Conservation (phyloP, 2,329 filamentous ascomycete species). For the Trichophyton simii region DNA sequence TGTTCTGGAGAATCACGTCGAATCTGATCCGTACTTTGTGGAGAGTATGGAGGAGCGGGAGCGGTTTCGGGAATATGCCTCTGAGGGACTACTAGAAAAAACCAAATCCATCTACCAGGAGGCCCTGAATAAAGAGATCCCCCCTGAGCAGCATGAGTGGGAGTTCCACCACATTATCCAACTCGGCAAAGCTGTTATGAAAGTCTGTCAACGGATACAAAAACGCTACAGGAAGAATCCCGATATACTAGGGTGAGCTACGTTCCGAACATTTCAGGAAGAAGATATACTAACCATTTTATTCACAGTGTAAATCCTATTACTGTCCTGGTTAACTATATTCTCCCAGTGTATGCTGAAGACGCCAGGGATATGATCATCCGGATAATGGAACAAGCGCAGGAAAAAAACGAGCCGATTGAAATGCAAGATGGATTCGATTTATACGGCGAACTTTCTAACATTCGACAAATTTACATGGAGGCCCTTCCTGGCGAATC, state of each 20-base stretch:
- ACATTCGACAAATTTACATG: slow-evolving; percentile 68
- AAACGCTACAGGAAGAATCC: slow-evolving; percentile 85
- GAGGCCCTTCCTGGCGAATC: slow-evolving; percentile 55
- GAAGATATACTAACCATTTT: slow-evolving; percentile 14
- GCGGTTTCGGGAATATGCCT: slow-evolving; percentile 59
- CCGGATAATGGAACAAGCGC: slow-evolving; percentile 62
- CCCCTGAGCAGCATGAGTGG: slow-evolving; percentile 69
- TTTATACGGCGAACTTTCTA: slow-evolving; percentile 76
- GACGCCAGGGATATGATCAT: slow-evolving; percentile 77
- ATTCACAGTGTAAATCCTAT: slow-evolving; percentile 42
- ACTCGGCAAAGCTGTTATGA: slow-evolving; percentile 73
- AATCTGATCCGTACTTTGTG: slow-evolving; percentile 62
- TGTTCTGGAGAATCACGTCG: slow-evolving; percentile 70
- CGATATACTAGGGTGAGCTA: slow-evolving; percentile 60
- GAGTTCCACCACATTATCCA: slow-evolving; percentile 83
- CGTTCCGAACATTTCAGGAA: background rate
- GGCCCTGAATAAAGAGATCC: slow-evolving; percentile 67
- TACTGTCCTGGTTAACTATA: slow-evolving; percentile 64
- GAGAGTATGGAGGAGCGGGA: slow-evolving; percentile 56
- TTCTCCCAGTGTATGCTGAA: slow-evolving; percentile 80
- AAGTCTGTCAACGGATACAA: slow-evolving; percentile 74
- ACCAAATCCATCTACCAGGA: slow-evolving; percentile 69
- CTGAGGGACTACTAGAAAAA: slow-evolving; percentile 58
- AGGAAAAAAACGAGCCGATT: slow-evolving; percentile 59
- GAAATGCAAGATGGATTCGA: slow-evolving; percentile 88